Evolutionary conservation across 495 filamentous ascomycete species (phyloP).

Genomic region (Penicillium cataractarum): DNA sequence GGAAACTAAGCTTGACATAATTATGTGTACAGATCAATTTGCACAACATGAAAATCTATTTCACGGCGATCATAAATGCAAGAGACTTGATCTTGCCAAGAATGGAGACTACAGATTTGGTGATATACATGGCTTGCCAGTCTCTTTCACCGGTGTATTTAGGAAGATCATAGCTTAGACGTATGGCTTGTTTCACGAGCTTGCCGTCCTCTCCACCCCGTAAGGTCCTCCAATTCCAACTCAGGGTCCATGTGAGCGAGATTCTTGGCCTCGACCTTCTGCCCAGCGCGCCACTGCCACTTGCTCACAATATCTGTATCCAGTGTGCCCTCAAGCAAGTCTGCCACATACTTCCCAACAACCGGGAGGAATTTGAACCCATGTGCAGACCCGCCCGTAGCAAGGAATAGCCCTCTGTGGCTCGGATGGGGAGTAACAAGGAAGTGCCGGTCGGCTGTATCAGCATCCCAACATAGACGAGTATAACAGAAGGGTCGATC

Average conservation of each 20-base stretch:
- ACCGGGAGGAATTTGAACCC: constrained; percentile 63
- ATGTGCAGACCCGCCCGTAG: constrained; percentile 51
- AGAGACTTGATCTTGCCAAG: neutral
- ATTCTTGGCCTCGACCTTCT: constrained; percentile 19
- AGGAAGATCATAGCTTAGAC: constrained; percentile 15
- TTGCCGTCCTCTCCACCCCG: constrained; percentile 26
- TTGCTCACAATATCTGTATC: constrained; percentile 11
- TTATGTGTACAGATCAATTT: neutral
- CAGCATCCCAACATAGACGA: constrained; percentile 38
- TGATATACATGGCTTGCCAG: neutral
- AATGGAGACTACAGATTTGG: too few species aligned
- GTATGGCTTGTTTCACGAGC: constrained; percentile 20
- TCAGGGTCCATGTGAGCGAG: constrained; percentile 31
- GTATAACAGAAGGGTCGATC: constrained; percentile 25
- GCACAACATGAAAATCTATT: neutral
- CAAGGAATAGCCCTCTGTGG: constrained; percentile 46
- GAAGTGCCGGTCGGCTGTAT: constrained; percentile 51
- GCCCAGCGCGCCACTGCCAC: constrained; percentile 26
- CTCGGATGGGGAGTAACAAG: constrained; percentile 53
- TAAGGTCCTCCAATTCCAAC: constrained; percentile 24
- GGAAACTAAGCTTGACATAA: constrained; percentile 33
- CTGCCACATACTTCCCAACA: constrained; percentile 58
- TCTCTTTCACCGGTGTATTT: too few species aligned
- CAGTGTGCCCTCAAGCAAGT: constrained; percentile 44
- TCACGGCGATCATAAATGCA: neutral